Conservation (phyloP, 495 filamentous ascomycete genomes). For the Bombardia bombarda region DNA sequence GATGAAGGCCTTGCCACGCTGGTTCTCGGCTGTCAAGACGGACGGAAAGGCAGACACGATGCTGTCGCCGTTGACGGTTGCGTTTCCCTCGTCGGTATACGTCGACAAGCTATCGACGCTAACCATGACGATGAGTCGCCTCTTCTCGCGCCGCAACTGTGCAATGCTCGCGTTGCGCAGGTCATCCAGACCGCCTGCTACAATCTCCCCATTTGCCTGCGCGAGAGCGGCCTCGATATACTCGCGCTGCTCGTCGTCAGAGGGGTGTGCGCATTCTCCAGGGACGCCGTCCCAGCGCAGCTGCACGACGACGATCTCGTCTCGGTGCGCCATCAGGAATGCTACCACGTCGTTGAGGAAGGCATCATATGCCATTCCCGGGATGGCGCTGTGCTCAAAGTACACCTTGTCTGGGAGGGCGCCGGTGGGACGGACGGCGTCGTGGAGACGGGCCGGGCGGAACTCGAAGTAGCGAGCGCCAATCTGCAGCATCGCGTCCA, state of each 20-base stretch:
- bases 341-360: constrained; percentile 37
- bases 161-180: constrained; percentile 28
- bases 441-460: constrained; percentile 42
- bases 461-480: constrained; percentile 51
- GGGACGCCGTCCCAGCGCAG: constrained; percentile 48
- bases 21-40: constrained; percentile 27
- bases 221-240: constrained; percentile 32
- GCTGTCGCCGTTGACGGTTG: constrained; percentile 38
- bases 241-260: constrained; percentile 31
- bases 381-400: constrained; percentile 47
- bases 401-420: constrained; percentile 39
- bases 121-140: constrained; percentile 40
- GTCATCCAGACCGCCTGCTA: constrained; percentile 27
- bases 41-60: constrained; percentile 36
- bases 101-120: constrained; percentile 38
- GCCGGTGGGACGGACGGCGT: constrained; percentile 21
- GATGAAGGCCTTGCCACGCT: constrained; percentile 32
- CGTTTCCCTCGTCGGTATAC: constrained; percentile 45
- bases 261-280: constrained; percentile 34
- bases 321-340: constrained; percentile 35
- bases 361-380: constrained; percentile 42
- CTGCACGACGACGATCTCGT: constrained; percentile 45
- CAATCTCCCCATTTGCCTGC: constrained; percentile 19
- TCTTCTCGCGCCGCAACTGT: constrained; percentile 30
- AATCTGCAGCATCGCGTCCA: constrained; percentile 36